Percentiles rank a stretch among this genome's conserved stretches.
Evolutionary conservation across 306 rosid species (phyloP).

Genomic region (Potentilla sterilis): DNA sequence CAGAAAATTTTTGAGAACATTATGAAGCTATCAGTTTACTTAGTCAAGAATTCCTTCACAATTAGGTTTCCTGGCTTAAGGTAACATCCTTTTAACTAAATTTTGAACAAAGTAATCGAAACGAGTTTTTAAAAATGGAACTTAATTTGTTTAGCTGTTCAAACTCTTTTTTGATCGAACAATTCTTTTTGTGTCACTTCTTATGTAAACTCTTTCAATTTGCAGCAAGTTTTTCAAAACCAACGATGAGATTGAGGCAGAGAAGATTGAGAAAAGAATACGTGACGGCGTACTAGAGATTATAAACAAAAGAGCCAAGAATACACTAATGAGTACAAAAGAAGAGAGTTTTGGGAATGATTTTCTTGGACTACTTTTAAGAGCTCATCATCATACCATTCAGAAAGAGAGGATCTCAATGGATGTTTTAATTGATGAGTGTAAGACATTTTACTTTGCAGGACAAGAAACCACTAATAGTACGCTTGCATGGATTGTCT

Average conservation of each 20-base stretch:
- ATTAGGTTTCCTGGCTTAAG: neutral
- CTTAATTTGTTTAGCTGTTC: too few species aligned
- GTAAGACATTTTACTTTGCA: neutral
- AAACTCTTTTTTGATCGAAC: neutral
- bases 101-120: neutral
- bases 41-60: neutral
- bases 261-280: neutral
- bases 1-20: neutral
- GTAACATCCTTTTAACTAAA: neutral
- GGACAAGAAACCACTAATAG: neutral
- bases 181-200: neutral
- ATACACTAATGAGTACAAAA: neutral
- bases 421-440: neutral
- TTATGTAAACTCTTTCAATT: neutral
- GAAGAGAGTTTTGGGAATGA: neutral
- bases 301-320: neutral
- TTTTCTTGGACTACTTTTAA: neutral
- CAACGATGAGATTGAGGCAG: neutral
- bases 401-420: neutral
- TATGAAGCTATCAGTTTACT: neutral
- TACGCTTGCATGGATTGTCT: neutral
- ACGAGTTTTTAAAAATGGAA: too few species aligned
- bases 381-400: neutral
- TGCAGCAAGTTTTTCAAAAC: neutral
- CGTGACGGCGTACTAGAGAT: neutral